Evolutionary conservation across 2,329 filamentous ascomycete species (phyloP).

Genomic region (Clonostachys rosea): DNA sequence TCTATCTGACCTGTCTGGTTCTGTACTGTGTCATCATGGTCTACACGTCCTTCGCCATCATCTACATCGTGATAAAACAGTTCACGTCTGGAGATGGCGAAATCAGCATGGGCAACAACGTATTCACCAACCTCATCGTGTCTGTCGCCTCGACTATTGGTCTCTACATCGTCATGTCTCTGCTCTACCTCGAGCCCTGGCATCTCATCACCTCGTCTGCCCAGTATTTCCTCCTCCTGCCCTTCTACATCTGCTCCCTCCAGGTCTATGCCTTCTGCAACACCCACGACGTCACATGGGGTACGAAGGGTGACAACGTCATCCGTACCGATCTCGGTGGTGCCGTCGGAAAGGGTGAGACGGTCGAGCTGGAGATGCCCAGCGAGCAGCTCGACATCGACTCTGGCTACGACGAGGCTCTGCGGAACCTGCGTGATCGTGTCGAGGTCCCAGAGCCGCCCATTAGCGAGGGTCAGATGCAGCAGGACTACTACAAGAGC

Average conservation of each 20-base stretch:
- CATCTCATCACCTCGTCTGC: constrained; percentile 92
- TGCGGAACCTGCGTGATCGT: constrained; percentile 91
- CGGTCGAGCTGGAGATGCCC: constrained; percentile 95
- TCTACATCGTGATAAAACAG: constrained; percentile 88
- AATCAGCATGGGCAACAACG: constrained; percentile 65
- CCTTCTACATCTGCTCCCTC: constrained; percentile 91
- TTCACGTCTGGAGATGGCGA: constrained; percentile 47
- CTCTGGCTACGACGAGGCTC: constrained; percentile 92
- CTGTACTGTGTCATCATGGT: constrained; percentile 92
- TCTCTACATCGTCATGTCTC: constrained; percentile 93
- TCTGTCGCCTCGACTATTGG: constrained; percentile 86
- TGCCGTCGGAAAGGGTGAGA: constrained; percentile 72
- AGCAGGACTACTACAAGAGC: constrained; percentile 97
- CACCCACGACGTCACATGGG: constrained; percentile 98
- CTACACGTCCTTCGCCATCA: constrained; percentile 84
- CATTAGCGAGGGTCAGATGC: constrained; percentile 72
- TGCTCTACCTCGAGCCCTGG: constrained; percentile 97
- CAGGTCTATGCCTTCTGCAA: constrained; percentile 99
- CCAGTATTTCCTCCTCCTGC: constrained; percentile 91
- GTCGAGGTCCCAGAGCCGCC: constrained; percentile 68
- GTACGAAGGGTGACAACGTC: constrained; percentile 96
- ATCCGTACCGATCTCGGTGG: constrained; percentile 88
- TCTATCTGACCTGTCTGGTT: constrained; percentile 85
- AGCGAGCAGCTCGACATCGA: constrained; percentile 98
- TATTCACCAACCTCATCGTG: constrained; percentile 93